Conservation (phyloP, 2,329 filamentous ascomycete genomes). For the Daldinia eschscholtzii region DNA sequence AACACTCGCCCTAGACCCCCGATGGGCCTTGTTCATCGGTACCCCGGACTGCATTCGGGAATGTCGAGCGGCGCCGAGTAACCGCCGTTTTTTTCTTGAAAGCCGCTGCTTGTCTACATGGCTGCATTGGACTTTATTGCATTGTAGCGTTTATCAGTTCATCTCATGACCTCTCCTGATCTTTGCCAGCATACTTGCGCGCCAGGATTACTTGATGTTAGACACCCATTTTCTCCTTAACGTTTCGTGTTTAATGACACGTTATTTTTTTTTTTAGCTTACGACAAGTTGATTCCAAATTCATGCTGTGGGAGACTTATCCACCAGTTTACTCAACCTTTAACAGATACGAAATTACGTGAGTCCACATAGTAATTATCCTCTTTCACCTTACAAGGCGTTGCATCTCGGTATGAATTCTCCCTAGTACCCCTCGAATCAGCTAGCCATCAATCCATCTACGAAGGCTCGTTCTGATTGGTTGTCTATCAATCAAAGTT, state of each 20-base stretch:
- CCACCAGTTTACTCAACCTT: neutral
- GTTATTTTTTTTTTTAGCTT: slow-evolving; percentile 26
- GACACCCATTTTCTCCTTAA: neutral
- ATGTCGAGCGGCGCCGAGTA: slow-evolving; percentile 42
- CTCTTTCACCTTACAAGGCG: neutral
- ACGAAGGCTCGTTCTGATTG: slow-evolving; percentile 31
- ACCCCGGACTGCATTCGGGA: slow-evolving; percentile 37
- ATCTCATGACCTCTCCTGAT: slow-evolving; percentile 44
- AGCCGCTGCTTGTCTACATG: slow-evolving; percentile 28
- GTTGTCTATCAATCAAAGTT: slow-evolving; percentile 30
- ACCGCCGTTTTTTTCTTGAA: slow-evolving; percentile 32
- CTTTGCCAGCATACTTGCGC: slow-evolving; percentile 33
- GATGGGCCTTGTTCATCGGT: slow-evolving; percentile 23
- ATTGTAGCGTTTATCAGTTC: slow-evolving; percentile 17
- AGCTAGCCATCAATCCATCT: slow-evolving; percentile 26
- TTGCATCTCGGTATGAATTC: slow-evolving; percentile 24
- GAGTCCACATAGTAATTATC: slow-evolving; percentile 2
- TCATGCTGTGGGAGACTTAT: slow-evolving; percentile 26
- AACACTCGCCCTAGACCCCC: slow-evolving; percentile 9
- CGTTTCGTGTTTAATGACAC: slow-evolving; percentile 33
- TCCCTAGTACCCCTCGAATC: slow-evolving; percentile 12
- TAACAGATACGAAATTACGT: neutral
- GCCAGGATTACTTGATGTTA: slow-evolving; percentile 31
- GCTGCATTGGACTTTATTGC: slow-evolving; percentile 24
- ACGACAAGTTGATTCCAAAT: slow-evolving; percentile 23